These are phyloP conservation scores for Aphanomyces cochlioides DNA, from an alignment of 352 stramenopile species.

Conservation along the genomic window DNA sequence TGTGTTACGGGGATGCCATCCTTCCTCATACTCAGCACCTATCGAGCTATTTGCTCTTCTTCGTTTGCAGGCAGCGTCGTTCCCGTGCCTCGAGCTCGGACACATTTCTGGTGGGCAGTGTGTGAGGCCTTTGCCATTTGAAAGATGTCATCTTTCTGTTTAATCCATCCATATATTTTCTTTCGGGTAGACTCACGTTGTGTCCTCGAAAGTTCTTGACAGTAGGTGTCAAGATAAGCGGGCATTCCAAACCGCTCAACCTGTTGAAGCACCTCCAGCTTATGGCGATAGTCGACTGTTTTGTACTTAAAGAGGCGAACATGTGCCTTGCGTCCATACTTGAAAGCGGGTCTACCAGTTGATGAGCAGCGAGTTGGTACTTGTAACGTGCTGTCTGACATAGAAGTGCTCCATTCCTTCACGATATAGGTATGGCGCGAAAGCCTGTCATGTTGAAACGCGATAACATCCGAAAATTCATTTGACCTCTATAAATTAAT, in stretches of 20 bases:
- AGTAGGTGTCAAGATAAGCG: neutral
- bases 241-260: neutral
- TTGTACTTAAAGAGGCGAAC: slow-evolving; percentile 6
- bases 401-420: too few species aligned
- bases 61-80: slow-evolving; percentile 28
- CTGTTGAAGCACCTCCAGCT: neutral
- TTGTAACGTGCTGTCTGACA: too few species aligned
- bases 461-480: too few species aligned
- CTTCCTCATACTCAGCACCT: slow-evolving; percentile 29
- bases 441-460: too few species aligned
- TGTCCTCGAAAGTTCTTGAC: neutral
- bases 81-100: neutral
- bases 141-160: neutral
- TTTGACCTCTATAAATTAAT: too few species aligned
- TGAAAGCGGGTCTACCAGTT: neutral
- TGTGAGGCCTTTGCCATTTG: neutral
- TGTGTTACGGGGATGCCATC: slow-evolving; percentile 35
- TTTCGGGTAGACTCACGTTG: slow-evolving; percentile 3
- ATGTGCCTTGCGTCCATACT: neutral
- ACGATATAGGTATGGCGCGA: too few species aligned
- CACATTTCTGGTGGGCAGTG: neutral
- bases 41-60: slow-evolving; percentile 32
- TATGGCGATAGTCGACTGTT: slow-evolving; percentile 1
- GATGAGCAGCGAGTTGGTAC: too few species aligned
- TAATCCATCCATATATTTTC: slow-evolving; percentile 16